Evolutionary conservation across 1,139 yeast species (phyloP).

Genomic region (Pichia sp.): DNA sequence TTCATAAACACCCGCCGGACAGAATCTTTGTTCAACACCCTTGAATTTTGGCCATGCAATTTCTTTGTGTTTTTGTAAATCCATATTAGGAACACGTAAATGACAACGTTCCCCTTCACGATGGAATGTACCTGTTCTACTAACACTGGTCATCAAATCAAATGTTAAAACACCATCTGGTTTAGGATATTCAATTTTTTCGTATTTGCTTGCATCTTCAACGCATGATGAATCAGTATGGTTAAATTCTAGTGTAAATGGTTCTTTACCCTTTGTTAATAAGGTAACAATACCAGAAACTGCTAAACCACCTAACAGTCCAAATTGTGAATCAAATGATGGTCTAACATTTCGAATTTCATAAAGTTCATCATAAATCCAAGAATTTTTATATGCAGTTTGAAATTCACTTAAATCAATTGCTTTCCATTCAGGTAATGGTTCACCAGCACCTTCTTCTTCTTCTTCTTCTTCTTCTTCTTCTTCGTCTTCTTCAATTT

Average conservation of each 20-base stretch:
- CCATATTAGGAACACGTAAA: conserved; percentile 71
- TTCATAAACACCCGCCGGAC: conserved; percentile 98
- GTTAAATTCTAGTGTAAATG: conserved; percentile 78
- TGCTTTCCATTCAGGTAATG: conserved; percentile 35
- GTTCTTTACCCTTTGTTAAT: conserved; percentile 69
- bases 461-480: conserved; percentile 34
- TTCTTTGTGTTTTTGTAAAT: conserved; percentile 60
- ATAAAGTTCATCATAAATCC: conserved; percentile 79
- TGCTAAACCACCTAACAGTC: conserved; percentile 70
- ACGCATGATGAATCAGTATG: conserved; percentile 71
- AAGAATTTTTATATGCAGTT: conserved; percentile 58
- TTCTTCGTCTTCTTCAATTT: conserved; percentile 30
- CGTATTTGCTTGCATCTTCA: conserved; percentile 53
- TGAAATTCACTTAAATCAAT: conserved; percentile 57
- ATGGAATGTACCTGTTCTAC: conserved; percentile 93
- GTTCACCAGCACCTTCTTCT: conserved; percentile 30
- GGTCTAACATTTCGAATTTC: conserved; percentile 89
- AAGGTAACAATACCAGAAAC: conserved; percentile 84
- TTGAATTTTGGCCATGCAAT: conserved; percentile 65
- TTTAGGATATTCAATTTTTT: conserved; percentile 82
- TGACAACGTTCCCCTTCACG: conserved; percentile 93
- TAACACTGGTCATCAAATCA: conserved; percentile 85
- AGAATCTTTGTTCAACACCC: conserved; percentile 87
- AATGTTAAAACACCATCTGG: conserved; percentile 89
- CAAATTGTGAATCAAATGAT: conserved; percentile 68